Evolutionary conservation across 768 basidiomycete genomes (phyloP).

Genomic region (Amanita rimosa): DNA sequence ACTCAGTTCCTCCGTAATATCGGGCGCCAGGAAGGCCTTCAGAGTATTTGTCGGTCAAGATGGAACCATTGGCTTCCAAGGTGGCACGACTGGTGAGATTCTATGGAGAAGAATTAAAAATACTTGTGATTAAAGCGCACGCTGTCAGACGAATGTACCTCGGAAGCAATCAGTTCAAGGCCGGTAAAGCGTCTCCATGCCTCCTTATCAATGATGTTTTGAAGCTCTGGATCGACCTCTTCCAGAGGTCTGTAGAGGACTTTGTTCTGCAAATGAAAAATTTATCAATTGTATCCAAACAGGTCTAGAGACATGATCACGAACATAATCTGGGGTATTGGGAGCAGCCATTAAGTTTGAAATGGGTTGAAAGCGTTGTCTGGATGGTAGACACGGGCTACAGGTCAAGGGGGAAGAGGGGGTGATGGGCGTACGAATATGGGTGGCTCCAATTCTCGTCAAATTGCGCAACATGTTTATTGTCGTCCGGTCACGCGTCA

Average conservation of each 20-base stretch:
- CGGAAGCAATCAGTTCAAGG: constrained; percentile 97
- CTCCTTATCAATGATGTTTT: constrained; percentile 98
- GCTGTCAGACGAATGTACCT: constrained; percentile 41
- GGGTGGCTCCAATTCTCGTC: background rate
- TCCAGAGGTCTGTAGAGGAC: constrained; percentile 79
- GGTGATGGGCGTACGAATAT: constrained; percentile 5
- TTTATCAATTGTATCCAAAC: constrained; percentile 3
- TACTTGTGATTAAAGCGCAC: no score
- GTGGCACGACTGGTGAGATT: constrained; percentile 93
- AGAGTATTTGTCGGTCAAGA: constrained; percentile 98
- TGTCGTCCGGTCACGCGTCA: background rate
- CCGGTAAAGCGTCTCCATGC: constrained; percentile 98
- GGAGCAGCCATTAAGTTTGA: constrained; percentile 45
- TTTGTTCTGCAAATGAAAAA: constrained; percentile 63
- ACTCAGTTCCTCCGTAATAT: constrained; percentile 97
- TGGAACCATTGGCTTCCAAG: constrained; percentile 98
- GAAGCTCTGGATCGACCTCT: constrained; percentile 88
- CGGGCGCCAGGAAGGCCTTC: constrained; percentile 97
- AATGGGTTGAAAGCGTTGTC: background rate
- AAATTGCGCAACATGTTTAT: constrained; percentile 6
- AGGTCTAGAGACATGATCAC: constrained; percentile 14
- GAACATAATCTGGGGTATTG: constrained; percentile 50
- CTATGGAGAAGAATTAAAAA: constrained; percentile 24
- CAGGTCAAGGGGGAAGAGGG: background rate
- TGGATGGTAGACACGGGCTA: background rate